Conservation (phyloP, 805 yeast genomes). For the Lipomyces spencermartinsiae region DNA sequence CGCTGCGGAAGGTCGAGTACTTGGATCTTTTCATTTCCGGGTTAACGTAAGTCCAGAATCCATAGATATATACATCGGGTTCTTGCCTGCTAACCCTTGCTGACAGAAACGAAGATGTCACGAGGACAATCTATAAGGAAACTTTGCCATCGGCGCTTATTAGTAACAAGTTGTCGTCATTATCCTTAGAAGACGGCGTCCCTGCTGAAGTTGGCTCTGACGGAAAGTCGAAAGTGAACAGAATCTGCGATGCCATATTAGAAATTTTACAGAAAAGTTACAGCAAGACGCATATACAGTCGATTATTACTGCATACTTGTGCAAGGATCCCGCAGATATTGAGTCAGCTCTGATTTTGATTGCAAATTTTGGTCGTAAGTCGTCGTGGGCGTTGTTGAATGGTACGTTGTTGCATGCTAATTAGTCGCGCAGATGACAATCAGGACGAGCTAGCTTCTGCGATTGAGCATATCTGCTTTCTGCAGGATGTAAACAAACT, state of each 20-base stretch:
- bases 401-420: conserved; percentile 56
- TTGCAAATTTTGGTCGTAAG: conserved; percentile 44
- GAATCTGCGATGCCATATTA: conserved; percentile 74
- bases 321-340: conserved; percentile 89
- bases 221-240: conserved; percentile 60
- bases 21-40: conserved; percentile 88
- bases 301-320: conserved; percentile 88
- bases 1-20: conserved; percentile 74
- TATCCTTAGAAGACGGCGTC: conserved; percentile 34
- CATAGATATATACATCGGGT: background rate
- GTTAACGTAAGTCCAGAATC: conserved; percentile 46
- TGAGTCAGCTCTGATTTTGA: conserved; percentile 70
- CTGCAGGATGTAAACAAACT: conserved; percentile 85
- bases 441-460: conserved; percentile 35
- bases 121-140: conserved; percentile 79
- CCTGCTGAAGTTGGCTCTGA: background rate
- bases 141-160: conserved; percentile 51
- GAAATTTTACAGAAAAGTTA: conserved; percentile 58
- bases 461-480: conserved; percentile 86
- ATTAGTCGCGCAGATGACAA: conserved; percentile 12
- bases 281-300: conserved; percentile 67
- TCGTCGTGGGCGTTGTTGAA: conserved; percentile 44
- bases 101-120: conserved; percentile 78
- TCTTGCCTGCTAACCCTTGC: background rate
- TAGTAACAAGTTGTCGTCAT: background rate